phyloP scores from a whole-genome alignment of 192 early-diverging fungal species.

The Coemansia asiatica region DNA sequence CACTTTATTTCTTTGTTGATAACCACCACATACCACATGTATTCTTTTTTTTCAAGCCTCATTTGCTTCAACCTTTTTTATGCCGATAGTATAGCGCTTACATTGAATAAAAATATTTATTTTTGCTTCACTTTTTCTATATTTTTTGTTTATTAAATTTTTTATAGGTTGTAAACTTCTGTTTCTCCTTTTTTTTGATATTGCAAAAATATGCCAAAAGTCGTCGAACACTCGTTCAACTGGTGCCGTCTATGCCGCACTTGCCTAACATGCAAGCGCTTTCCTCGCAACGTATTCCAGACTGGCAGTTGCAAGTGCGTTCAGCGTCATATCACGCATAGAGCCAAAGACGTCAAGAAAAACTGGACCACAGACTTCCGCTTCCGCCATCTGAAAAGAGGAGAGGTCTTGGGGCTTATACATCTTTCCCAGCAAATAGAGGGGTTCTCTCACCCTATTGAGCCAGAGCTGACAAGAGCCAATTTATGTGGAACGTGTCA shows the following conservation, averaged over 20 bases:
- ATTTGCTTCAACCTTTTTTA: neutral
- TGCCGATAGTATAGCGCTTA: neutral
- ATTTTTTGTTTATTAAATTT: neutral
- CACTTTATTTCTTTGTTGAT: neutral
- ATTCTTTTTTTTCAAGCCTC: neutral
- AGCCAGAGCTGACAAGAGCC: conserved; percentile 29
- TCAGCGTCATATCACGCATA: conserved; percentile 25
- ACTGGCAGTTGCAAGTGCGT: conserved; percentile 15
- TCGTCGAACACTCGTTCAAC: conserved; percentile 32
- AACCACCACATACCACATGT: conserved; percentile 4
- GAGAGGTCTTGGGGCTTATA: conserved; percentile 17
- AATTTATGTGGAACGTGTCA: conserved; percentile 54
- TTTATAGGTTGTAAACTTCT: neutral
- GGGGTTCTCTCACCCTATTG: conserved; percentile 15
- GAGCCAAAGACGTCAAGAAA: conserved; percentile 22
- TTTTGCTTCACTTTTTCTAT: neutral
- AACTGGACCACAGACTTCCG: conserved; percentile 43
- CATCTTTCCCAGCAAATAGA: conserved; percentile 19
- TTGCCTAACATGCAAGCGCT: conserved; percentile 36
- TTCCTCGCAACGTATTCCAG: conserved; percentile 25
- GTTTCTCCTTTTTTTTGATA: neutral
- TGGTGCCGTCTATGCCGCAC: conserved; percentile 49
- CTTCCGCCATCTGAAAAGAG: conserved; percentile 22
- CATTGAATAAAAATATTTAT: too few species aligned
- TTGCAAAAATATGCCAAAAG: neutral